These are phyloP conservation scores for Phytophthora boehmeriae DNA, from an alignment of 352 stramenopile species.

Conservation along the genomic window DNA sequence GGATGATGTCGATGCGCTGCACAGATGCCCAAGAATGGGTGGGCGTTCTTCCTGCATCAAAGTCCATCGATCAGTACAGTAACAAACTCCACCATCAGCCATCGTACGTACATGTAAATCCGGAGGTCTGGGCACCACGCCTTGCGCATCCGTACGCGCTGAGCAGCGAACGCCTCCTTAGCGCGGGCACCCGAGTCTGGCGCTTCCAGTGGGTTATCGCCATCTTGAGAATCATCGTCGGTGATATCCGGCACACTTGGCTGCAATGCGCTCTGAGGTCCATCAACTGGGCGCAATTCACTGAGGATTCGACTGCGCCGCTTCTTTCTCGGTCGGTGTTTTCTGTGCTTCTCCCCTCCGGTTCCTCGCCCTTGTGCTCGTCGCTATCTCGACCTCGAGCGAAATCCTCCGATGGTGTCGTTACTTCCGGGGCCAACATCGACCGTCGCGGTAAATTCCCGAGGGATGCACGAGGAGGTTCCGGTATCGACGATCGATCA, in stretches of 20 bases:
- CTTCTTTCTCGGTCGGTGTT: conserved; percentile 21
- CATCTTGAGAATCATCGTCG: conserved; percentile 25
- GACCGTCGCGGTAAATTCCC: conserved; percentile 35
- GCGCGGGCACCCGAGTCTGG: conserved; percentile 28
- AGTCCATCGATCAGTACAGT: conserved; percentile 4
- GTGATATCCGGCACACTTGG: conserved; percentile 17
- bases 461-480: conserved; percentile 26
- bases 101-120: conserved; percentile 62
- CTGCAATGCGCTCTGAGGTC: conserved; percentile 16
- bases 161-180: conserved; percentile 52
- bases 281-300: conserved; percentile 36
- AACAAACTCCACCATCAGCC: background rate
- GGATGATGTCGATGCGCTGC: conserved; percentile 56
- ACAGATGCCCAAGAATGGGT: conserved; percentile 51
- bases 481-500: background rate
- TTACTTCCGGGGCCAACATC: conserved; percentile 29
- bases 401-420: conserved; percentile 18
- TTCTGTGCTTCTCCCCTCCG: conserved; percentile 13
- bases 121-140: conserved; percentile 49
- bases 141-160: conserved; percentile 55
- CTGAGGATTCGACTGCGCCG: conserved; percentile 42
- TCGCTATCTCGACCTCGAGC: conserved; percentile 31
- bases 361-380: conserved; percentile 26
- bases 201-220: conserved; percentile 24
- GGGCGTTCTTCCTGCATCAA: conserved; percentile 57